Base-by-base conservation (phyloP, 2,329 filamentous ascomycete genomes). In the Penicillium sp. region DNA sequence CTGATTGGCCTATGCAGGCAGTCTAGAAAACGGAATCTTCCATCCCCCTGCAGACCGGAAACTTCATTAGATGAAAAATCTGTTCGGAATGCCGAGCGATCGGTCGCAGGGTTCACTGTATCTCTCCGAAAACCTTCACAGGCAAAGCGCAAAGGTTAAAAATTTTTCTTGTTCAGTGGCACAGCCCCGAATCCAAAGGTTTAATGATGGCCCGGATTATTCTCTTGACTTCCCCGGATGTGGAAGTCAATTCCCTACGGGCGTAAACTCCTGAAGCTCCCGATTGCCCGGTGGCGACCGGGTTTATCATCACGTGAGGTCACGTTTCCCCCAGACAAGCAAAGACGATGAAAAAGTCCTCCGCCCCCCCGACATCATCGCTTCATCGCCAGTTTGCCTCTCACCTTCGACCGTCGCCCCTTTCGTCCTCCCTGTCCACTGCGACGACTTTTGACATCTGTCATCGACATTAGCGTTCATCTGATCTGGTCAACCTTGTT, bases 201-300 rank as follows among this genome's bases (percentile, higher is more conserved):
- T n/a, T n/a, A n/a, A 25, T 25, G 25, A 56, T 54, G 47, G 47
- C 45, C 55, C 55, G 59, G 48, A 28, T 20, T 52, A 35, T 61
- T 61, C 35, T 55, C 55, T 61, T 55, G 55, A 47, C 59, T 58
- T 39, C 54, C 57, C 54, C 58, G 48, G 58, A 49, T 42, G 37
- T 20, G 57, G 57, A 48, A 52, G 57, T 41, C 38, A 37, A 45
- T 20, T n/a, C 49, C 41, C 31, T 45, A 28, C 14, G n/a, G 15
- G 15, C 15, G n/a, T 5, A 31, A 14, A 47, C 58, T 62, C 57
- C 60, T 62, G 60, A 57, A 60, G 60, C 60, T 50, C 54, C 60
- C 60, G 60, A 62, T 39, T 49, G 39, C 37, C 50, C 58, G 54
- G 59, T 59, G 59, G 62, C 62, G 53, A 42, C 52, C 58, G 50